These are phyloP conservation scores for Leishmania braziliensis DNA, from an alignment of 208 protist genomes.

Conservation along the genomic window DNA sequence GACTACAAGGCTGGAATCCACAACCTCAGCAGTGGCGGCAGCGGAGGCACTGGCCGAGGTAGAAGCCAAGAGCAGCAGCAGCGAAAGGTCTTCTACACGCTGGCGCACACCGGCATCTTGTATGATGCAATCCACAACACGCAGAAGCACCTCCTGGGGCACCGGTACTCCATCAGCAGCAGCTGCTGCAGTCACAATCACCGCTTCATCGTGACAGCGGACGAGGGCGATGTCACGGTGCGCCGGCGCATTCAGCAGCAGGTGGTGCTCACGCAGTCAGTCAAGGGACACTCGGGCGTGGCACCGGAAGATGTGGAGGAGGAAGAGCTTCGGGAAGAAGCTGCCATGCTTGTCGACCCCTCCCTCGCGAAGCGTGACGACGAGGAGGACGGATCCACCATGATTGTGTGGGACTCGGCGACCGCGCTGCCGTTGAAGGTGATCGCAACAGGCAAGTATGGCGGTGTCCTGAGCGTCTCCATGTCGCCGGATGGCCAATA, in stretches of 20 bases:
- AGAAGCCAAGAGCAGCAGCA: slow-evolving; percentile 28
- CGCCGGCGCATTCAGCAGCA: slow-evolving; percentile 25
- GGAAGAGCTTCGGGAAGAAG: slow-evolving; percentile 36
- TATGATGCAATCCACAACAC: slow-evolving; percentile 89
- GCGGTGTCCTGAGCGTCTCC: slow-evolving; percentile 86
- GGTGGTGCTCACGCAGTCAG: slow-evolving; percentile 19
- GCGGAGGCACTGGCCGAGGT: too few species aligned
- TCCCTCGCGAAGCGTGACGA: slow-evolving; percentile 61
- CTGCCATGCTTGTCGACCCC: slow-evolving; percentile 47
- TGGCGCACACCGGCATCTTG: slow-evolving; percentile 91
- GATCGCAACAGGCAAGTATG: slow-evolving; percentile 73
- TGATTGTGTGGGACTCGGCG: slow-evolving; percentile 95
- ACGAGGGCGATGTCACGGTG: slow-evolving; percentile 67
- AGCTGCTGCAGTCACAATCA: slow-evolving; percentile 80
- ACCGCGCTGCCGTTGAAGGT: slow-evolving; percentile 84
- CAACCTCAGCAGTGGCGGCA: slow-evolving; percentile 69
- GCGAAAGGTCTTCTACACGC: slow-evolving; percentile 89
- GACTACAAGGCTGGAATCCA: slow-evolving; percentile 86
- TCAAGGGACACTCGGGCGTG: slow-evolving; percentile 25
- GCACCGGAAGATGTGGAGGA: slow-evolving; percentile 26
- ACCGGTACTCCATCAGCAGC: slow-evolving; percentile 76
- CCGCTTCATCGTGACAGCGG: slow-evolving; percentile 92
- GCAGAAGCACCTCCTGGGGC: slow-evolving; percentile 92
- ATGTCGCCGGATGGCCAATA: slow-evolving; percentile 90
- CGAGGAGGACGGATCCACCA: slow-evolving; percentile 80